phyloP scores from a whole-genome alignment of 192 early-diverging fungal genomes.

The Backusella circina region DNA sequence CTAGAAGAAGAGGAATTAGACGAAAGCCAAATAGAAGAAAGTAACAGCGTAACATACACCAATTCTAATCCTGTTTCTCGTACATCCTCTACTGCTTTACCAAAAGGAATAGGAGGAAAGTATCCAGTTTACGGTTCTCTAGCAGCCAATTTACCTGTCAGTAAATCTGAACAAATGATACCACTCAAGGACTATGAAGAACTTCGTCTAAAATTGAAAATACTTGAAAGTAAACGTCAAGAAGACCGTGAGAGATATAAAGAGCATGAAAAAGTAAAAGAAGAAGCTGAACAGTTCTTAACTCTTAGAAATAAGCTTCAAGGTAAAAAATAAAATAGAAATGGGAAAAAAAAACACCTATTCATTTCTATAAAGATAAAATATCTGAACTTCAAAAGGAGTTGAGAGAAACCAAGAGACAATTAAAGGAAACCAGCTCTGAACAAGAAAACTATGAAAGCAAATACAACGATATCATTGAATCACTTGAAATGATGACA shows the following conservation, averaged over 20 bases:
- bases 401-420: constrained; percentile 55
- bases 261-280: constrained; percentile 67
- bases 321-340: constrained; percentile 29
- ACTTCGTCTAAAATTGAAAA: constrained; percentile 68
- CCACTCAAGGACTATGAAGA: constrained; percentile 77
- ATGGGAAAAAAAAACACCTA: background rate
- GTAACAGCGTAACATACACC: background rate
- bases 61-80: background rate
- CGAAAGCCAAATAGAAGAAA: background rate
- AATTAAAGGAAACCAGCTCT: constrained; percentile 46
- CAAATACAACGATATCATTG: constrained; percentile 69
- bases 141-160: constrained; percentile 12
- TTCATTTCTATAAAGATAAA: constrained; percentile 42
- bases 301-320: constrained; percentile 63
- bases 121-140: constrained; percentile 14
- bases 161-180: constrained; percentile 40
- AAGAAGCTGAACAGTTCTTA: constrained; percentile 69
- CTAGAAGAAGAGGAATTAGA: constrained; percentile 2
- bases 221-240: constrained; percentile 76
- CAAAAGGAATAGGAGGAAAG: background rate
- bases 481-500: constrained; percentile 80
- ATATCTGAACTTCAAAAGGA: constrained; percentile 73
- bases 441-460: constrained; percentile 68
- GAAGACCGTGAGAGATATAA: constrained; percentile 75
- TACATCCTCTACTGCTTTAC: constrained; percentile 1